Evolutionary conservation across 192 early-diverging fungal genomes (phyloP).

Genomic region (Coemansia sp.): DNA sequence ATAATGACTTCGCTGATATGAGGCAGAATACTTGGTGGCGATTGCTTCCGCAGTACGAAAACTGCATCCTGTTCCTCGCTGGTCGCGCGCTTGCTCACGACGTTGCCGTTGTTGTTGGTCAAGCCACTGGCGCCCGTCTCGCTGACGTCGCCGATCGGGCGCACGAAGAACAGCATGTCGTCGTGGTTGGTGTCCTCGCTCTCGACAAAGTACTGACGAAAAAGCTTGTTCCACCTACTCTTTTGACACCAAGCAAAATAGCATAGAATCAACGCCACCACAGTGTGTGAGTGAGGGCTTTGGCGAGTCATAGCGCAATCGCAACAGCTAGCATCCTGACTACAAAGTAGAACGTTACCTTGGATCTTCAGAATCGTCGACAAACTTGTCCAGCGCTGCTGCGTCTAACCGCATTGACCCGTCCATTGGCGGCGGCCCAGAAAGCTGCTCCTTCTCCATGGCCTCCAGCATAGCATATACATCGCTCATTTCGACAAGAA

Average conservation of each 20-base stretch:
- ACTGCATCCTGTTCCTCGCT: constrained; percentile 64
- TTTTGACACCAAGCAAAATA: background rate
- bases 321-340: background rate
- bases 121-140: constrained; percentile 11
- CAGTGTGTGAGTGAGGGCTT: background rate
- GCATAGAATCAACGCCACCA: background rate
- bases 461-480: constrained; percentile 50
- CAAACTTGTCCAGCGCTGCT: constrained; percentile 46
- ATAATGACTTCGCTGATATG: constrained; percentile 69
- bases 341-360: constrained; percentile 23
- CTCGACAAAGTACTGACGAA: constrained; percentile 69
- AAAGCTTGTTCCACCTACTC: constrained; percentile 53
- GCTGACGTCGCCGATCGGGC: constrained; percentile 40
- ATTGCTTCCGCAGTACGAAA: constrained; percentile 78
- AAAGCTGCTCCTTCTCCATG: constrained; percentile 50
- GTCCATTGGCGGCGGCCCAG: constrained; percentile 54
- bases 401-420: constrained; percentile 48
- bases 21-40: constrained; percentile 60
- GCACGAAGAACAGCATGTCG: constrained; percentile 87
- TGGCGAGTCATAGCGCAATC: constrained; percentile 6
- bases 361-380: constrained; percentile 51
- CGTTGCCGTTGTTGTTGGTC: background rate
- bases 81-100: background rate
- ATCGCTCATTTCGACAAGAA: constrained; percentile 45
- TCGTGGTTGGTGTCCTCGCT: constrained; percentile 67